Conservation (phyloP, 169 alveolate genomes). For the Plasmodium yoelii region DNA sequence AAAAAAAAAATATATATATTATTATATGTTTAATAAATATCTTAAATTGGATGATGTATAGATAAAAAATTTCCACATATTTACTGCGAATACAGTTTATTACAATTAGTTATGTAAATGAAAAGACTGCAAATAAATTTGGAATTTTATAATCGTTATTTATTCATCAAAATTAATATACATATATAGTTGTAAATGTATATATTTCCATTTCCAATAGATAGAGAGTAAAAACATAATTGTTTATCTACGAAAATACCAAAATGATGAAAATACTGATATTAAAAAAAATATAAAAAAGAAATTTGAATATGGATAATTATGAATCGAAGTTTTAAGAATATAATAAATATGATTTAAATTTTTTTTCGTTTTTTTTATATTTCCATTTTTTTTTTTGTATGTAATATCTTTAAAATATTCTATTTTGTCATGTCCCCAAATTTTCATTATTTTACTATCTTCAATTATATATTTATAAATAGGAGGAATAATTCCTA, state of each 20-base stretch:
- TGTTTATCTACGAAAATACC: slow-evolving; percentile 20
- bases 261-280: slow-evolving; percentile 36
- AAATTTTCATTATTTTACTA: slow-evolving; percentile 21
- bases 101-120: no score
- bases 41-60: no score
- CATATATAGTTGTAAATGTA: background rate
- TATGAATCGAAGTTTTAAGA: slow-evolving; percentile 19
- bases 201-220: background rate
- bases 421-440: background rate
- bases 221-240: background rate
- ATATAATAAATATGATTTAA: slow-evolving; percentile 30
- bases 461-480: slow-evolving; percentile 51
- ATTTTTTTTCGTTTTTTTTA: slow-evolving; percentile 6
- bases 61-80: no score
- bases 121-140: no score
- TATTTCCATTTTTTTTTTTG: background rate
- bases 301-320: slow-evolving; percentile 40
- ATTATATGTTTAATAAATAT: no score
- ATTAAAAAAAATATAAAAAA: slow-evolving; percentile 42
- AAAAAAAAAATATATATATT: no score
- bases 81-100: no score
- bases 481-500: slow-evolving; percentile 72
- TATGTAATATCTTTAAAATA: background rate
- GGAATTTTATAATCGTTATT: no score
- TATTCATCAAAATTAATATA: background rate